Evolutionary conservation across 2,329 filamentous ascomycete genomes (phyloP), one percentile per base, ranked within the genome.

Genomic region (Ophiostoma quercus): DNA sequence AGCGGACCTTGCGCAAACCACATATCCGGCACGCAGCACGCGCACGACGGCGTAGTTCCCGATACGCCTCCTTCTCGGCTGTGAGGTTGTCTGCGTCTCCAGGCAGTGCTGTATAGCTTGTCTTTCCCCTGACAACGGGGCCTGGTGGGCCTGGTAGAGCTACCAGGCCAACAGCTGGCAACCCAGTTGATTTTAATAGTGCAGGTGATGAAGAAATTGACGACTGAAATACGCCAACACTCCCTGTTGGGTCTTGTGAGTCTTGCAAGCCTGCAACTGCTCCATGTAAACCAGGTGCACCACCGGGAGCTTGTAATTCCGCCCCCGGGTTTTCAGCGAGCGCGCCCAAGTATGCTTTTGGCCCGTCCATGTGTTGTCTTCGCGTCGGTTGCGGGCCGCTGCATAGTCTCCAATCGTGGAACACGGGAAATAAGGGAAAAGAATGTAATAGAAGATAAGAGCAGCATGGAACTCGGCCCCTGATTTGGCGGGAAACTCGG

Each of bases 1-100:
- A 69, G 63, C 63, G 63, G 22, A 69, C 68, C 47, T 69, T 69
- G 32, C 68, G 68, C 19, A 65, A 62, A 51, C 54, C 32, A 34
- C 68, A 67, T 29, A 63, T 63, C 8, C 47, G 63, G n/a, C 63
- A 60, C 3, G 63, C 63, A 43, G 68, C 62, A 65, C 62, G 66
- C 68, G 25, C 68, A 43, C 47, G 63, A 39, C n/a, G 60, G 29
- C 43, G 43, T 57, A 41, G 60, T 29, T 63, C 60, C 22, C 60
- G 60, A 29, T 63, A 63, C 14, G 60, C 60, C 29, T 63, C 29
- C 29, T 63, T 63, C 60, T 63, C 60, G 60, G 60, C 60, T 34
- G 16, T 25, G 12, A 63, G 60, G 8, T 37, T 63, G 14, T 34
- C 29, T 14, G 29, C 29, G 29, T 16, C 32, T 16, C 6, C 29